A percentile compares a stretch with the other conserved stretches of the same genome.
Evolutionary conservation across 768 basidiomycete genomes (phyloP).

Genomic region (Xerocomus potaroensis): DNA sequence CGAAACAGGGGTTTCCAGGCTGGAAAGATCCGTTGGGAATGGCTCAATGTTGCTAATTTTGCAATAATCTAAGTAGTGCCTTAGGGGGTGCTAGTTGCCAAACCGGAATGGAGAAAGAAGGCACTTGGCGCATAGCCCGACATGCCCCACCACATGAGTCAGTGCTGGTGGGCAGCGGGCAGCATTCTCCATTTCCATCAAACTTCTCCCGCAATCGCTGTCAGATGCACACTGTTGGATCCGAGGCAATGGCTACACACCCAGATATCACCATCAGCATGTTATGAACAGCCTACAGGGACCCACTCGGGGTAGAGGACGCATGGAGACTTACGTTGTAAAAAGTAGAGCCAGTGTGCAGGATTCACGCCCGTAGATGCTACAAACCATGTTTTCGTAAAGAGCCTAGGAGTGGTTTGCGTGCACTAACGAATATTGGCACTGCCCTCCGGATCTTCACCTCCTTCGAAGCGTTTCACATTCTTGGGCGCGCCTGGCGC

Average conservation of each 20-base stretch:
- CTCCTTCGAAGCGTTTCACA: constrained; percentile 38
- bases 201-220: background rate
- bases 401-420: background rate
- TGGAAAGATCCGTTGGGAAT: background rate
- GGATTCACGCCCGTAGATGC: constrained; percentile 46
- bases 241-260: constrained; percentile 27
- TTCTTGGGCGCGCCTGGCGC: constrained; percentile 29
- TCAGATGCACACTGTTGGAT: constrained; percentile 31
- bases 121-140: background rate
- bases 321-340: constrained; percentile 34
- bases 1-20: background rate
- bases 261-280: constrained; percentile 6
- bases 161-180: background rate
- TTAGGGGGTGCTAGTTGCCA: no score
- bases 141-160: background rate
- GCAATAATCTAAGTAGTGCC: background rate
- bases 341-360: constrained; percentile 45
- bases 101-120: background rate
- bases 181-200: constrained; percentile 1
- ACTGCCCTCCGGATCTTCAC: constrained; percentile 47
- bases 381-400: constrained; percentile 11
- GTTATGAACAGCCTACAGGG: background rate
- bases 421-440: constrained; percentile 39
- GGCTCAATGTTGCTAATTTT: constrained; percentile 5
- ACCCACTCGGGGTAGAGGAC: background rate